Evolutionary conservation across 129 eudicot species (phyloP).

Genomic region (Helichrysum umbraculigerum): DNA sequence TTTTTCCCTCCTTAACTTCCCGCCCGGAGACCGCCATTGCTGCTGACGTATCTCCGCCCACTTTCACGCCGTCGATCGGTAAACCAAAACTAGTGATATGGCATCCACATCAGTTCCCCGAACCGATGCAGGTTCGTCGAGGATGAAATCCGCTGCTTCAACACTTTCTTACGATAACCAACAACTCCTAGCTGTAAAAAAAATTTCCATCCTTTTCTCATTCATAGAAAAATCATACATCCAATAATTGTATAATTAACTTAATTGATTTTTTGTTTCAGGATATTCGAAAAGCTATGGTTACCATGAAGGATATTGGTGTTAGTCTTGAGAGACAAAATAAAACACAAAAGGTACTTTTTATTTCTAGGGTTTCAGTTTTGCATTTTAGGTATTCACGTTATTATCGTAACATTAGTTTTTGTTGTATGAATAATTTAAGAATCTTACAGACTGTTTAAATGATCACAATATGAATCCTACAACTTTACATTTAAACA

Average conservation of each 20-base stretch:
- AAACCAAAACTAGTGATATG: conserved; percentile 35
- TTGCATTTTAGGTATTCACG: not conserved
- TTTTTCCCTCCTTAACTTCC: conserved; percentile 25
- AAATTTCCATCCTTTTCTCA: not conserved
- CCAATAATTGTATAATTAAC: not conserved
- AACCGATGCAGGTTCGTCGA: conserved; percentile 31
- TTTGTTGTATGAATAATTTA: too few species aligned
- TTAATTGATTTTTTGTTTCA: conserved; percentile 6
- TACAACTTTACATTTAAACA: too few species aligned
- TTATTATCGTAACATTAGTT: not conserved
- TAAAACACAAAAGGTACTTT: conserved; percentile 49
- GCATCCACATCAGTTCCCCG: conserved; percentile 75
- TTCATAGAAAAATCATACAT: not conserved
- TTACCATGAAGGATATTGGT: conserved; percentile 65
- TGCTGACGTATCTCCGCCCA: not conserved
- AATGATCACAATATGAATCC: too few species aligned
- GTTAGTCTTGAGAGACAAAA: conserved; percentile 65
- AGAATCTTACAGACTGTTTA: too few species aligned
- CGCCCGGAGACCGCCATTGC: conserved; percentile 27
- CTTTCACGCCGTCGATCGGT: conserved; percentile 4
- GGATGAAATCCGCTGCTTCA: conserved; percentile 49
- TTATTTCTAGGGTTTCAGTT: conserved; percentile 23
- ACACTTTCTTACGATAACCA: conserved; percentile 56
- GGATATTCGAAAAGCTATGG: conserved; percentile 66
- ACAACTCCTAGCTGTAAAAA: conserved; percentile 52